These are phyloP conservation scores for Trypanosoma caninum DNA, from an alignment of 208 protist species.

Conservation along the genomic window DNA sequence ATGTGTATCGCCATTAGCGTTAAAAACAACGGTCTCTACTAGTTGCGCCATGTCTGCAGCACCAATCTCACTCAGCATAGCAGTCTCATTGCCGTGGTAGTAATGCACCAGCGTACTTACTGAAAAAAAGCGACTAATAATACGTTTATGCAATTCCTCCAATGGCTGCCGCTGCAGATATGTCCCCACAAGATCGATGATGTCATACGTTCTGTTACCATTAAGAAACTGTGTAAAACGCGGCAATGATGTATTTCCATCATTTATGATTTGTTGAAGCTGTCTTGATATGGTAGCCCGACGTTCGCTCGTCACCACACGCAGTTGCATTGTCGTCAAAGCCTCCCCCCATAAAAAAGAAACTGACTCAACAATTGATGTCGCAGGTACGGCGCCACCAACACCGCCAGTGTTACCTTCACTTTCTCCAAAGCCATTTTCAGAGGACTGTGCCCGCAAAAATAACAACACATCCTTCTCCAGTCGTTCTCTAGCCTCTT, in stretches of 20 bases:
- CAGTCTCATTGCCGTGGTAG: slow-evolving; percentile 52
- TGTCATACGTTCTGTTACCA: slow-evolving; percentile 31
- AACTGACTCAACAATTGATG: neutral
- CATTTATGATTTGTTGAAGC: slow-evolving; percentile 15
- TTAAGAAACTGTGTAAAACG: slow-evolving; percentile 39
- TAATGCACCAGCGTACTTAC: slow-evolving; percentile 63
- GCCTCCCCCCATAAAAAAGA: slow-evolving; percentile 22
- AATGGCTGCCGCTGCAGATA: slow-evolving; percentile 28
- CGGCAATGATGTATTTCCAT: slow-evolving; percentile 39
- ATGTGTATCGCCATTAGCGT: slow-evolving; percentile 2
- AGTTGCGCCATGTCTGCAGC: slow-evolving; percentile 31
- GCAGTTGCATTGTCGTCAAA: slow-evolving; percentile 57
- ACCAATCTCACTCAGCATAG: slow-evolving; percentile 57
- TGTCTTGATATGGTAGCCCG: slow-evolving; percentile 23
- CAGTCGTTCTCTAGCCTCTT: slow-evolving; percentile 36
- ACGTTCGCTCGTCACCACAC: slow-evolving; percentile 70
- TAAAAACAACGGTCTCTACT: neutral
- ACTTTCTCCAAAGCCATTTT: slow-evolving; percentile 21
- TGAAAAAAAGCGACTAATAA: slow-evolving; percentile 48
- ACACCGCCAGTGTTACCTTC: neutral
- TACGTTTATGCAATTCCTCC: slow-evolving; percentile 18
- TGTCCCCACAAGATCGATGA: slow-evolving; percentile 27
- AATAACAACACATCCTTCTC: slow-evolving; percentile 59
- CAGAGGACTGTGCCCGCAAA: slow-evolving; percentile 45
- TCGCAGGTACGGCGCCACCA: slow-evolving; percentile 14